Evolutionary conservation across 129 eudicot genomes (phyloP), one percentile per base, ranked within the genome.

Genomic region (Apium graveolens): DNA sequence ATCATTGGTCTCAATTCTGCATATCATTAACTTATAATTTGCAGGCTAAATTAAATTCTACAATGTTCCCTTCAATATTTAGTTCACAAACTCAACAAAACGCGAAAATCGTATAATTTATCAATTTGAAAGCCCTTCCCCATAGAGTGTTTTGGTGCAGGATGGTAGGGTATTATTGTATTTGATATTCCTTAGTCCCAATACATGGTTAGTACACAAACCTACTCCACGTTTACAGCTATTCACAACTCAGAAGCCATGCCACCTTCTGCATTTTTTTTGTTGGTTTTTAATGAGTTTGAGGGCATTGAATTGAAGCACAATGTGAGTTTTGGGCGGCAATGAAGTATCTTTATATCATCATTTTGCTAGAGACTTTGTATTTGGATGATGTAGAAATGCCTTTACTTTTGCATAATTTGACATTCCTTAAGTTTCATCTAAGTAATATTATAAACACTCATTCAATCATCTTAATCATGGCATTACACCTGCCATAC

Each of bases 311-410:
- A 70, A 70, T 70, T 20, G 74, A 70, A 70, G 29, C 46, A n/a
- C 74, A 69, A 27, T 68, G 73, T 29, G 37, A 66, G 24, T 6
- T 69, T 69, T 69, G 74, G 74, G 74, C 74, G 74, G 74, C 74
- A 69, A 69, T 35, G 44, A 53, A 21, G 62, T 53, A 21, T 7
- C 62, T 51, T 51, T 51, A 5, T 51, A 53, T 53, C 62, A 53
- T 21, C 62, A 53, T 53, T 53, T 53, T 53, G 27, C 62, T 53
- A 20, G 27, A 53, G 62, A 53, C 62, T 53, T 53, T 53, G 62
- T 53, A 21, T 7, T 21, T 53, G 0, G 62, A 21, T 53, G 27
- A 21, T 53, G n/a, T 53, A 53, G 4, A 53, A 53, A 20, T 51
- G n/a, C 60, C 60, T 18, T 20, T 51, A 53, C 62, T 53, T 53